A percentile compares a stretch with the other conserved stretches of the same genome.
Evolutionary conservation across 495 filamentous ascomycete species (phyloP).

Genomic region (Cryomyces minteri): DNA sequence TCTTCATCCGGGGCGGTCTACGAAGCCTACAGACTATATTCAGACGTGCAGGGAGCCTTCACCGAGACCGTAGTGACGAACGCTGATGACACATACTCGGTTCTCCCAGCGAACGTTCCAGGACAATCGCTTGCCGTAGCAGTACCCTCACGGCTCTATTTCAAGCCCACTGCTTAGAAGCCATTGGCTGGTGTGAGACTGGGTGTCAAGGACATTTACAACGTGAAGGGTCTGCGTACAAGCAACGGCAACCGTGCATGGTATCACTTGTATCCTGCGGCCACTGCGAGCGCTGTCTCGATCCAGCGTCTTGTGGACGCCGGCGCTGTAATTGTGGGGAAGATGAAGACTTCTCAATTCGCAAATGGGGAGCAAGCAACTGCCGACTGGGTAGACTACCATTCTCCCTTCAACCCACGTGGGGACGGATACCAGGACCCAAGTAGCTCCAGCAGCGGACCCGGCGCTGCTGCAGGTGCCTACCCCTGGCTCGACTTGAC

Average conservation of each 20-base stretch:
- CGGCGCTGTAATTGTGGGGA: conserved; percentile 40
- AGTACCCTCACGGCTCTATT: conserved; percentile 38
- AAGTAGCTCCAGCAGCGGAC: conserved; percentile 13
- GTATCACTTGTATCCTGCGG: conserved; percentile 31
- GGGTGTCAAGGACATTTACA: conserved; percentile 44
- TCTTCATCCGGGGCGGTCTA: conserved; percentile 22
- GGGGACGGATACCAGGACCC: conserved; percentile 22
- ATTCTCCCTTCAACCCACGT: conserved; percentile 17
- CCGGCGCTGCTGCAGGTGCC: conserved; percentile 11
- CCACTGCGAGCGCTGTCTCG: conserved; percentile 24
- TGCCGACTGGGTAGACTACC: conserved; percentile 33
- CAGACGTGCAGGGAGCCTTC: conserved; percentile 27
- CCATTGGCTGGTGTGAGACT: conserved; percentile 26
- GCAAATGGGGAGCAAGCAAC: conserved; percentile 35
- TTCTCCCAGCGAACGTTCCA: conserved; percentile 24
- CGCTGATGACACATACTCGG: conserved; percentile 15
- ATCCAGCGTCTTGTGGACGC: conserved; percentile 38
- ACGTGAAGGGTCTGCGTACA: conserved; percentile 33
- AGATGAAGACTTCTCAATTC: conserved; percentile 40
- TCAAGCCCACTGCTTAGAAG: conserved; percentile 13
- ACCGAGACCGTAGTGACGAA: conserved; percentile 20
- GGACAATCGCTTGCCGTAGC: conserved; percentile 23
- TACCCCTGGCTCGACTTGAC: conserved; percentile 20
- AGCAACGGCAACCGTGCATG: conserved; percentile 36
- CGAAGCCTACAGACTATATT: conserved; percentile 29